phyloP scores from a whole-genome alignment of 192 early-diverging fungal species.

The Coemansia sp. region DNA sequence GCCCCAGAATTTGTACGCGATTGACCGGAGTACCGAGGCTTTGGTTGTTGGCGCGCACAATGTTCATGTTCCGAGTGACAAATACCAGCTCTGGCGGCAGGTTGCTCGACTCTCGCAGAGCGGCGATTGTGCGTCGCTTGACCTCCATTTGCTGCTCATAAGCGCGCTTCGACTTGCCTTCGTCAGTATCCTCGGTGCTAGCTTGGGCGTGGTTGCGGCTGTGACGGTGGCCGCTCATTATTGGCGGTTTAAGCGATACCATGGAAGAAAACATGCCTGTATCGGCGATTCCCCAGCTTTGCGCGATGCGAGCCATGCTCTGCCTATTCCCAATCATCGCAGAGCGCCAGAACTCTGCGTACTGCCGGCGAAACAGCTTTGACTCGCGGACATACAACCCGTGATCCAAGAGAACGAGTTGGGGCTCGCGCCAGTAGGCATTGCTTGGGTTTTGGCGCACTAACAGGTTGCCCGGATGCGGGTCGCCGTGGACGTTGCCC shows the following conservation, averaged over 20 bases:
- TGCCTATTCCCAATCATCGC: constrained; percentile 75
- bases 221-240: not conserved
- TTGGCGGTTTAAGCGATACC: constrained; percentile 48
- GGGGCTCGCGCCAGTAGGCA: constrained; percentile 35
- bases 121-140: constrained; percentile 72
- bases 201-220: too few relatives aligned
- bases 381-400: constrained; percentile 87
- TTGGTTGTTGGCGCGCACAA: constrained; percentile 85
- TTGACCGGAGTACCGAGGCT: constrained; percentile 85
- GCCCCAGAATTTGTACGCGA: constrained; percentile 82
- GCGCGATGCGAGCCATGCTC: constrained; percentile 66
- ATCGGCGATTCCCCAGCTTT: constrained; percentile 67
- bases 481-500: constrained; percentile 91
- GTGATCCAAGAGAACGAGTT: constrained; percentile 89
- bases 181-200: not conserved
- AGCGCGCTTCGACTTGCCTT: constrained; percentile 42
- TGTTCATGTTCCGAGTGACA: constrained; percentile 86
- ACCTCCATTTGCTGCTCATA: constrained; percentile 76
- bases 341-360: constrained; percentile 85
- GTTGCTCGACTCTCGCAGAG: constrained; percentile 68
- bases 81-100: constrained; percentile 92
- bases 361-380: constrained; percentile 70
- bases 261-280: constrained; percentile 44
- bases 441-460: constrained; percentile 69
- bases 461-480: constrained; percentile 84